Base-by-base conservation (phyloP, 2,329 filamentous ascomycete genomes). In the Fusarium transvaalense region DNA sequence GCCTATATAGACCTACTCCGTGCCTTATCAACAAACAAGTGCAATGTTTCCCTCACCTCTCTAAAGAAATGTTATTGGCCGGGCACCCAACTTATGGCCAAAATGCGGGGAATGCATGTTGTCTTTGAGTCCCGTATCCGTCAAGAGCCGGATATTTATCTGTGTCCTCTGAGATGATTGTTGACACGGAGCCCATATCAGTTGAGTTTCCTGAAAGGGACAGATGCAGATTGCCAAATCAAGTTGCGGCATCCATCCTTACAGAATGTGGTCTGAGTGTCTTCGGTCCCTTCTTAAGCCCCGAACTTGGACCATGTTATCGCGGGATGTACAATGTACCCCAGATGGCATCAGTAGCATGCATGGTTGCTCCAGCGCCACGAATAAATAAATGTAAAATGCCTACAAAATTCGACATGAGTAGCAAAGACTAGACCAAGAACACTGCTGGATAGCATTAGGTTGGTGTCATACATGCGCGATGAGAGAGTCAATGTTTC, bases 61-160 rank as follows among this genome's bases (percentile, higher is more conserved):
- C 29, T 27, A 64, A 34, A 4, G 6, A 58, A 48, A 58, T 43
- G 42, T 19, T 25, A 69, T 66, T 66, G 66, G 56, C 48, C 5
- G 15, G 34, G 34, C 45, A 35, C 37, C 35, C 39, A 51, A 43
- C 7, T 45, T 39, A 15, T 27, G 43, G 39, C 31, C 17, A 51
- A 53, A 53, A 38, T 69, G 65, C 66, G 66, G 61, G 66, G 66
- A 69, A 68, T 45, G 61, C 39, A 66, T 52, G 54, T 31, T 35
- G 48, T 48, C 35, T 63, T 37, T 56, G 34, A 51, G 41, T 25
- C 64, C 53, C 39, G 23, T 53, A 38, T 51, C 17, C 34, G 25
- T 51, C 23, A 25, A 55, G 12, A 50, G 32, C 42, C 64, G 59
- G 60, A 64, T 32, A 35, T 45, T 23, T 21, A 64, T n/a, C n/a